These are phyloP conservation scores for Amylocarpus encephaloides DNA, from an alignment of 2,329 filamentous ascomycete genomes.

Conservation along the genomic window DNA sequence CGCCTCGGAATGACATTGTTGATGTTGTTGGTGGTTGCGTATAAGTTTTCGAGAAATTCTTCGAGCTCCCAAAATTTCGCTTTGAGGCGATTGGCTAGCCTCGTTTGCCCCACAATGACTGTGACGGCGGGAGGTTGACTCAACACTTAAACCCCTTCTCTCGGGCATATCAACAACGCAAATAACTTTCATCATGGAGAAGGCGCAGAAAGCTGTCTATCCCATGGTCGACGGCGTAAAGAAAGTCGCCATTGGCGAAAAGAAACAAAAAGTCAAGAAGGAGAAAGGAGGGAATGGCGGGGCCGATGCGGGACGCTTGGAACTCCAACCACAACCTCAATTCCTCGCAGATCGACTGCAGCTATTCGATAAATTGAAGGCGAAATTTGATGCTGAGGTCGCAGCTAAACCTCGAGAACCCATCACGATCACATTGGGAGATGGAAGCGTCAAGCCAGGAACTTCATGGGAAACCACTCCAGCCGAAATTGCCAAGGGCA, in stretches of 20 bases:
- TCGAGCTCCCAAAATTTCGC: constrained; percentile 12
- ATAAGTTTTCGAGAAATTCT: constrained; percentile 17
- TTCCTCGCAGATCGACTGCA: constrained; percentile 80
- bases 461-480: constrained; percentile 92
- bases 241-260: constrained; percentile 47
- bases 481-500: constrained; percentile 66
- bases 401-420: constrained; percentile 63
- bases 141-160: not conserved
- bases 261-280: constrained; percentile 37
- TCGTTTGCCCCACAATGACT: not conserved
- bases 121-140: not conserved
- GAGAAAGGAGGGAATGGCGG: constrained; percentile 44
- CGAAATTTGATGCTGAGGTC: constrained; percentile 72
- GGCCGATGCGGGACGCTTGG: constrained; percentile 36
- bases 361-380: constrained; percentile 84
- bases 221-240: constrained; percentile 52
- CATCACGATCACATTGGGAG: constrained; percentile 67
- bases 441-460: constrained; percentile 65
- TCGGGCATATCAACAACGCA: constrained; percentile 7
- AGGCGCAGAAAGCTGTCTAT: constrained; percentile 42
- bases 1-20: constrained; percentile 43
- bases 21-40: constrained; percentile 35
- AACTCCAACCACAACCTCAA: constrained; percentile 54
- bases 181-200: constrained; percentile 38
- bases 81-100: not conserved